These are phyloP conservation scores for Scutellaria baicalensis DNA, from an alignment of 257 asterid genomes.

Conservation along the genomic window DNA sequence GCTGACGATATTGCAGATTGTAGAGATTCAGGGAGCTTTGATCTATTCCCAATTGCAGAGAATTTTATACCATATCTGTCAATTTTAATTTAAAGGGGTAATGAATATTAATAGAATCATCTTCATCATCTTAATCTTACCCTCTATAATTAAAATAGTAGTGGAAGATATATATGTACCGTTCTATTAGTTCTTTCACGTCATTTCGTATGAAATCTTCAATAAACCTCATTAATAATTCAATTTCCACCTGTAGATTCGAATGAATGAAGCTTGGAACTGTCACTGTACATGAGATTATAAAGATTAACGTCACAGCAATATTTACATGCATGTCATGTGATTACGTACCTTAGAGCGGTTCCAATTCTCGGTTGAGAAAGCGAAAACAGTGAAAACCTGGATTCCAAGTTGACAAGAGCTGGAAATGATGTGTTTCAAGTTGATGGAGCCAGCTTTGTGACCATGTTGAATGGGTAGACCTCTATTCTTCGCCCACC, in stretches of 20 bases:
- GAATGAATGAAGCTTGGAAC: no score
- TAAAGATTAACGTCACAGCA: no score
- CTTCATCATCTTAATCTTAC: no score
- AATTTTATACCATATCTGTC: background rate
- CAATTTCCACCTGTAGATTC: conserved; percentile 21
- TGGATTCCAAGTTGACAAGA: background rate
- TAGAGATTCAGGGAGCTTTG: background rate
- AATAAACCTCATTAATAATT: background rate
- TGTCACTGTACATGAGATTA: no score
- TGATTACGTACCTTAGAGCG: background rate
- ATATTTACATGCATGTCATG: no score
- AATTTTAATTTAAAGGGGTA: no score
- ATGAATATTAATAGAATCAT: no score
- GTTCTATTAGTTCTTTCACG: background rate
- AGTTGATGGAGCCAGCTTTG: background rate
- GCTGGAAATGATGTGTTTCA: background rate
- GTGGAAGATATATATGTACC: no score
- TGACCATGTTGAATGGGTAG: background rate
- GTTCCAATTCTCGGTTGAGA: conserved; percentile 2
- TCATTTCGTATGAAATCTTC: background rate
- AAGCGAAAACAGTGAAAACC: background rate
- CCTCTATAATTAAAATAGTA: no score
- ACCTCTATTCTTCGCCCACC: conserved; percentile 17
- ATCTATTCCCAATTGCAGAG: conserved; percentile 15
- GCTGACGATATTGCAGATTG: background rate